These are phyloP conservation scores for Jackrogersella multiformis DNA, from an alignment of 495 filamentous ascomycete genomes.

Conservation along the genomic window DNA sequence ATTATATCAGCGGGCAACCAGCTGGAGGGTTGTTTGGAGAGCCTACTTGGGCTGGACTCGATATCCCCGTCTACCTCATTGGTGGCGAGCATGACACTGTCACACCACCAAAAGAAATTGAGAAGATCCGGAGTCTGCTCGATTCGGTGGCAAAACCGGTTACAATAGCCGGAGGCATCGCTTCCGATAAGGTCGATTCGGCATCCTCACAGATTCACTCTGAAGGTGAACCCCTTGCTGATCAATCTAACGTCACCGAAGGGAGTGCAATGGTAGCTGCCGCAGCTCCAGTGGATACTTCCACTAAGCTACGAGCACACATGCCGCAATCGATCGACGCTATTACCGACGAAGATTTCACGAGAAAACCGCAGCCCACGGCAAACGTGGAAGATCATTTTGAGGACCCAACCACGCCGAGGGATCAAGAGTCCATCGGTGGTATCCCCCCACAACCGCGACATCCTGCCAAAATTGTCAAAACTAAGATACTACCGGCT, in stretches of 20 bases:
- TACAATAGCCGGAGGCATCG: background rate
- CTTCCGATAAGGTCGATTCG: constrained; percentile 10
- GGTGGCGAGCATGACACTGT: constrained; percentile 81
- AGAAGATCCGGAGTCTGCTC: constrained; percentile 64
- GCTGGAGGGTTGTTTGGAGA: constrained; percentile 73
- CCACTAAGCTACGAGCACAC: constrained; percentile 35
- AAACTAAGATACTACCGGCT: constrained; percentile 78
- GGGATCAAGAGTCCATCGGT: constrained; percentile 44
- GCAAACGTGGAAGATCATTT: constrained; percentile 47
- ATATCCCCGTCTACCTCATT: constrained; percentile 78
- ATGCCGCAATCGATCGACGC: constrained; percentile 47
- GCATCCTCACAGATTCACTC: constrained; percentile 1
- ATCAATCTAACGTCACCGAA: constrained; percentile 11
- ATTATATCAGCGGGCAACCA: constrained; percentile 57
- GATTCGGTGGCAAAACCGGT: constrained; percentile 30
- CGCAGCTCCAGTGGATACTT: constrained; percentile 54
- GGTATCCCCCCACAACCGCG: constrained; percentile 53
- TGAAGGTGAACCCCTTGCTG: background rate
- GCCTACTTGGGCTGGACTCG: constrained; percentile 76
- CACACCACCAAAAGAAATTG: constrained; percentile 73
- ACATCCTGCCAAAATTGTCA: constrained; percentile 64
- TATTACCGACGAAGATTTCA: constrained; percentile 50
- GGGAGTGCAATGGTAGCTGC: constrained; percentile 56
- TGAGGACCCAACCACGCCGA: constrained; percentile 58
- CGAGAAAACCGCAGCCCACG: constrained; percentile 29